Base-by-base conservation (phyloP, 805 yeast species). In the Candida palmyrensis region DNA sequence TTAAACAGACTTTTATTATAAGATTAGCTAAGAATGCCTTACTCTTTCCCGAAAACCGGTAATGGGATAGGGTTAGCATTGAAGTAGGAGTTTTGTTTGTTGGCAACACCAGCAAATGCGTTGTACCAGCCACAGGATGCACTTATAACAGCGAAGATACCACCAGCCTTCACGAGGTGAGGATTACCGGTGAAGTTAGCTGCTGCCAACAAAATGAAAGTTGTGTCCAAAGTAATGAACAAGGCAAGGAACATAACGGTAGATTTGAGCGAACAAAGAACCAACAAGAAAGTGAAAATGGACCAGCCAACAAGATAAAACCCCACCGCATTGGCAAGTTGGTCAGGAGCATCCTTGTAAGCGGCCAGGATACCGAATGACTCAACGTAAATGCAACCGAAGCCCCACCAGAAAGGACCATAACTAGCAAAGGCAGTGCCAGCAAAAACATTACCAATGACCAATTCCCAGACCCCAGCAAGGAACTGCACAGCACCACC, bases 281-380 rank as follows among this genome's bases (percentile, higher is more conserved):
- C 53, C 55, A 78, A 65, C 57, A 78, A 57, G 43, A 75, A 75
- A 10, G 83, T 69, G 61, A 79, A 79, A 9, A 80, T 71, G 4
- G 73, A 65, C 84, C 84, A 79, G 6, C 82, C 83, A 2, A 76
- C 50, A 18, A 77, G 49, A 51, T 64, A 77, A 44, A 79, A 72
- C 2, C 83, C 86, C 18, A 73, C 43, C 1, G 76, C 80, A 42
- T 76, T 72, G 26, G 52, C 52, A 15, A 59, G 31, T 41, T 55
- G 59, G 46, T 71, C 77, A 12, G 55, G 49, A 5, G 64, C 48
- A 37, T 67, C 67, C 22, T 38, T 49, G 25, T 78, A 74, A 5
- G 72, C 72, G 2, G 71, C 53, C 1, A 51, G 57, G 18, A 77
- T 72, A 17, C 77, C 78, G 51, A 78, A 79, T 49, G 73, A 71